Percentiles rank a stretch among this genome's conserved stretches.
Conservation (phyloP, 805 yeast genomes). For the Candida qinlingensis region DNA sequence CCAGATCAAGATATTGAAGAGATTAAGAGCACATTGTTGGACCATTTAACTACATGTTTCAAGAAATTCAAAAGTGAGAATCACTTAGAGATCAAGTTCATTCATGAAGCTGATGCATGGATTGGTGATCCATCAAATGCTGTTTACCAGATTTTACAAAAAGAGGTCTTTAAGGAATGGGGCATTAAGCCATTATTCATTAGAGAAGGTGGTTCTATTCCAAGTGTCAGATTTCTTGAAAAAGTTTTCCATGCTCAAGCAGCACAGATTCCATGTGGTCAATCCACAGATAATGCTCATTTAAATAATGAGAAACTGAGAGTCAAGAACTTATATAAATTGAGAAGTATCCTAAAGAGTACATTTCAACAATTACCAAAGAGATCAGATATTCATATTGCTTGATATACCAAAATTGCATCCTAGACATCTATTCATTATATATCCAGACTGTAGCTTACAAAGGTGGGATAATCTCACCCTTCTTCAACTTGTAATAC, state of each 20-base stretch:
- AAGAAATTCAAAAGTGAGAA: slow-evolving; percentile 52
- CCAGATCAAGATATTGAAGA: slow-evolving; percentile 74
- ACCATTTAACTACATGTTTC: slow-evolving; percentile 46
- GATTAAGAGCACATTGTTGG: slow-evolving; percentile 46
- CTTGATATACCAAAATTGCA: background rate
- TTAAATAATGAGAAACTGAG: slow-evolving; percentile 81
- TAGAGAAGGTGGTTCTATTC: slow-evolving; percentile 96
- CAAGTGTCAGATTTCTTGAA: slow-evolving; percentile 81
- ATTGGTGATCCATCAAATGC: slow-evolving; percentile 76
- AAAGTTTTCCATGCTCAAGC: slow-evolving; percentile 82
- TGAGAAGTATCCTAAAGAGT: slow-evolving; percentile 51
- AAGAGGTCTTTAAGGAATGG: slow-evolving; percentile 70
- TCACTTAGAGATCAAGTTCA: slow-evolving; percentile 50
- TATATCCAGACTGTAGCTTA: background rate
- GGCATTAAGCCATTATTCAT: slow-evolving; percentile 74
- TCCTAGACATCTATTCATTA: background rate
- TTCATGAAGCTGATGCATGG: slow-evolving; percentile 95
- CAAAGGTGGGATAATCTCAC: slow-evolving; percentile 25
- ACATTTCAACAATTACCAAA: slow-evolving; percentile 21
- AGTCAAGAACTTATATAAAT: slow-evolving; percentile 68
- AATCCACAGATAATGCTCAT: slow-evolving; percentile 91
- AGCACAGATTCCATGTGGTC: slow-evolving; percentile 95
- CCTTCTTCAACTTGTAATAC: slow-evolving; percentile 30
- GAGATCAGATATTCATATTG: slow-evolving; percentile 2
- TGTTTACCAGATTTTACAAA: slow-evolving; percentile 62